phyloP scores from a whole-genome alignment of 2,329 filamentous ascomycete genomes.

The Coleophoma eucalyptorum region DNA sequence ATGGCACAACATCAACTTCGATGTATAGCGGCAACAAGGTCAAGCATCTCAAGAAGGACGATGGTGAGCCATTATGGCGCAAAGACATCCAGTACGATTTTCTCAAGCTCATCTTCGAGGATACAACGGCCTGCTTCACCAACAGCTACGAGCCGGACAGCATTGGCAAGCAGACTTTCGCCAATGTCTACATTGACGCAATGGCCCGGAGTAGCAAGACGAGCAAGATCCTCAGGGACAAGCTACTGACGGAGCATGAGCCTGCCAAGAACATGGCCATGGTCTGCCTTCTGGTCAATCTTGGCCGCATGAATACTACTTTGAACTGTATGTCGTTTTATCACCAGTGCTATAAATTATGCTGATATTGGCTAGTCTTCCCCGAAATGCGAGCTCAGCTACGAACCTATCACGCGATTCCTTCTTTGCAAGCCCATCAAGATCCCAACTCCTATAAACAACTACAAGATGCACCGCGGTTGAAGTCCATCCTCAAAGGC shows the following conservation, averaged over 20 bases:
- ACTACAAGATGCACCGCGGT: conserved; percentile 87
- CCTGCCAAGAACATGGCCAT: conserved; percentile 98
- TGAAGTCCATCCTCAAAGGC: conserved; percentile 97
- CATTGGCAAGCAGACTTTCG: conserved; percentile 71
- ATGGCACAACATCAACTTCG: conserved; percentile 15
- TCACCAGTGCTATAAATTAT: conserved; percentile 5
- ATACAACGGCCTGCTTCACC: conserved; percentile 75
- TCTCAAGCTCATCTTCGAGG: conserved; percentile 73
- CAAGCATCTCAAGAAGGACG: conserved; percentile 81
- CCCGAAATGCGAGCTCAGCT: conserved; percentile 98
- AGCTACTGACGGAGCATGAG: conserved; percentile 85
- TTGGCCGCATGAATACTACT: conserved; percentile 98
- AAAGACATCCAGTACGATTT: conserved; percentile 89
- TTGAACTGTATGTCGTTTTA: conserved; percentile 71
- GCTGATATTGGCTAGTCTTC: conserved; percentile 65
- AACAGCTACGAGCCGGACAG: conserved; percentile 73
- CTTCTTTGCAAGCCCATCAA: conserved; percentile 90
- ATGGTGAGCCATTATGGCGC: conserved; percentile 82
- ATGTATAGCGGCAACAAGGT: conserved; percentile 54
- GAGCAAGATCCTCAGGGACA: conserved; percentile 96
- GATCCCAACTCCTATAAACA: conserved; percentile 97
- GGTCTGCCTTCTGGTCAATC: conserved; percentile 96
- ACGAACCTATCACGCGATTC: conserved; percentile 96
- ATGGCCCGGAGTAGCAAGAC: conserved; percentile 99
- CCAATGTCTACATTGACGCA: conserved; percentile 95